A percentile compares a stretch with the other conserved stretches of the same genome.
Evolutionary conservation across 75 land plant genomes (phyloP).

Genomic region (Pinus albicaulis): DNA sequence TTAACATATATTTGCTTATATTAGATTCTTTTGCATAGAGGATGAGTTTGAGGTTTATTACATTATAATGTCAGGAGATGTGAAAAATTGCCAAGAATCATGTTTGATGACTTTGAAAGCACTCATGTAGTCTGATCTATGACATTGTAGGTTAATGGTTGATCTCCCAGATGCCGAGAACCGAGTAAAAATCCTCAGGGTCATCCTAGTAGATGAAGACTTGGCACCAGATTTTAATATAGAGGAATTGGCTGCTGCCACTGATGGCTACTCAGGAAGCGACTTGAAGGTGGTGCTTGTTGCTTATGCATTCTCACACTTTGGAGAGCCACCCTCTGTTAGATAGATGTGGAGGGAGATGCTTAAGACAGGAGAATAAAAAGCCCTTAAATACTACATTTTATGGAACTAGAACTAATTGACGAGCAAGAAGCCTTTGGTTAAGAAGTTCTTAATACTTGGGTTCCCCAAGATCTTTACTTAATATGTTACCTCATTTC

Average conservation of each 20-base stretch:
- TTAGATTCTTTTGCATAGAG: neutral
- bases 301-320: neutral
- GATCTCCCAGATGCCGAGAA: conserved; percentile 47
- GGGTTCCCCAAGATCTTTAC: too few species aligned
- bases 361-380: neutral
- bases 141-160: conserved; percentile 37
- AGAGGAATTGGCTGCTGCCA: conserved; percentile 40
- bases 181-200: conserved; percentile 44
- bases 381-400: neutral
- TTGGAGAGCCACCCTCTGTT: neutral
- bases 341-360: neutral
- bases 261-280: conserved; percentile 55
- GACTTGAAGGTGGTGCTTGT: conserved; percentile 37
- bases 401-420: neutral
- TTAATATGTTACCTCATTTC: neutral
- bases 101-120: neutral
- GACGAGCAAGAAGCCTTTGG: neutral
- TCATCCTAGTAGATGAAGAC: conserved; percentile 40
- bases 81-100: neutral
- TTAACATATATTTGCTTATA: neutral
- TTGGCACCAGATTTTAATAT: conserved; percentile 30
- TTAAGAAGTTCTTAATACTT: too few species aligned
- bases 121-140: neutral
- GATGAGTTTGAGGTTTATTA: neutral
- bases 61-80: neutral